Evolutionary conservation across 2,329 filamentous ascomycete genomes (phyloP).

Genomic region (Epichloe baconii): DNA sequence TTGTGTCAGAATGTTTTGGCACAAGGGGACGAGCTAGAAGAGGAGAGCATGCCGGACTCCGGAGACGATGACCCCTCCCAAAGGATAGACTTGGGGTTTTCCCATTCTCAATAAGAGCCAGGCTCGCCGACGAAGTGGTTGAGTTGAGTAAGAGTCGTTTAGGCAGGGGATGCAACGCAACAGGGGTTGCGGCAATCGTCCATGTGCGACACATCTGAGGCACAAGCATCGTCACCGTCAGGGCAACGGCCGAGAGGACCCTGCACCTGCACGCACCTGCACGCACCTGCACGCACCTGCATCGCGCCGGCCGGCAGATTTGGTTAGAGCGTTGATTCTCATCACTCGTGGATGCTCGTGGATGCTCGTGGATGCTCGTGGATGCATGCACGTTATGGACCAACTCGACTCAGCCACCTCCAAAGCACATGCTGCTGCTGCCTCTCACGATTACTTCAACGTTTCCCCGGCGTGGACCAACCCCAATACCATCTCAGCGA

Average conservation of each 20-base stretch:
- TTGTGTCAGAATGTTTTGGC: not conserved
- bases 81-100: not conserved
- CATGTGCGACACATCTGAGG: slow-evolving; percentile 36
- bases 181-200: slow-evolving; percentile 20
- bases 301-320: not conserved
- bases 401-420: not conserved
- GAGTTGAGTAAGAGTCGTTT: not conserved
- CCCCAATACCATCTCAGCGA: no score
- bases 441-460: not conserved
- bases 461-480: not conserved
- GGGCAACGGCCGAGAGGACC: slow-evolving; percentile 4
- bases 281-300: no score
- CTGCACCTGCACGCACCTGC: not conserved
- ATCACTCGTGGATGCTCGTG: no score
- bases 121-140: not conserved
- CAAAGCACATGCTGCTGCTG: not conserved
- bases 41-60: not conserved
- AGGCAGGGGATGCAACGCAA: slow-evolving; percentile 6
- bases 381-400: no score
- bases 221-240: slow-evolving; percentile 14
- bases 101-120: not conserved
- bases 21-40: slow-evolving; percentile 5
- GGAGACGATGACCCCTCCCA: not conserved
- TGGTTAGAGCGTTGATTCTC: no score
- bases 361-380: no score